Evolutionary conservation across 2,329 filamentous ascomycete genomes (phyloP).

Genomic region (Phyllosticta ampelicida): DNA sequence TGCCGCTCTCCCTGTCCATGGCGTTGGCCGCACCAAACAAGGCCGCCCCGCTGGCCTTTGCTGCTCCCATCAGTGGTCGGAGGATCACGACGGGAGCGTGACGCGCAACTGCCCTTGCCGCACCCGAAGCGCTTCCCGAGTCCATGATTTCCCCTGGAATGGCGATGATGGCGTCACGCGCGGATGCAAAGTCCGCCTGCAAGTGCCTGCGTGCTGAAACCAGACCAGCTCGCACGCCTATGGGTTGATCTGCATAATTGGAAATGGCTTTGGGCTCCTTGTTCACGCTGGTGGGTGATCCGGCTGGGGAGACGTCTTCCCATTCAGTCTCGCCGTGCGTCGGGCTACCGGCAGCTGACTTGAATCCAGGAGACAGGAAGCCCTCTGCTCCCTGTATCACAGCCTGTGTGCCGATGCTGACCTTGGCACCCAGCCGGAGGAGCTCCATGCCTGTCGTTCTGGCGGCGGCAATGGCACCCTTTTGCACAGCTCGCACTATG

Average conservation of each 20-base stretch:
- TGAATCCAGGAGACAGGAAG: constrained; percentile 43
- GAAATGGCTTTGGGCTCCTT: constrained; percentile 67
- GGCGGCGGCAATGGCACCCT: constrained; percentile 80
- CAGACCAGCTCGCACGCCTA: constrained; percentile 77
- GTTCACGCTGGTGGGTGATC: constrained; percentile 35
- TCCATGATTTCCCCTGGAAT: constrained; percentile 88
- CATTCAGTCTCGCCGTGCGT: constrained; percentile 21
- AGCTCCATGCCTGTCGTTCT: constrained; percentile 89
- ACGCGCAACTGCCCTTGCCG: constrained; percentile 64
- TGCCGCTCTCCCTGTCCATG: constrained; percentile 70
- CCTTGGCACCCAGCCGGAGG: constrained; percentile 86
- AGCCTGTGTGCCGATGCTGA: constrained; percentile 92
- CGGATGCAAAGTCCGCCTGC: constrained; percentile 74
- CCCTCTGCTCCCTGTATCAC: constrained; percentile 81
- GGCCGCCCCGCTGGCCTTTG: constrained; percentile 78
- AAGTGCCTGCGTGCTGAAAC: constrained; percentile 73
- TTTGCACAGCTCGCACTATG: constrained; percentile 81
- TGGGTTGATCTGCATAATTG: constrained; percentile 86
- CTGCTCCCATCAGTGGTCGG: constrained; percentile 79
- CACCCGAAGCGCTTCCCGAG: constrained; percentile 67
- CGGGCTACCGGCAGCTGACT: constrained; percentile 9
- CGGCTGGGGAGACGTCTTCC: constrained; percentile 52
- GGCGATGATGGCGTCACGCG: constrained; percentile 85
- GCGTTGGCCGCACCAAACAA: constrained; percentile 87
- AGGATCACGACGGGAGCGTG: constrained; percentile 90